Conservation (phyloP, 495 filamentous ascomycete species). For the Talaromyces nanjingensis region DNA sequence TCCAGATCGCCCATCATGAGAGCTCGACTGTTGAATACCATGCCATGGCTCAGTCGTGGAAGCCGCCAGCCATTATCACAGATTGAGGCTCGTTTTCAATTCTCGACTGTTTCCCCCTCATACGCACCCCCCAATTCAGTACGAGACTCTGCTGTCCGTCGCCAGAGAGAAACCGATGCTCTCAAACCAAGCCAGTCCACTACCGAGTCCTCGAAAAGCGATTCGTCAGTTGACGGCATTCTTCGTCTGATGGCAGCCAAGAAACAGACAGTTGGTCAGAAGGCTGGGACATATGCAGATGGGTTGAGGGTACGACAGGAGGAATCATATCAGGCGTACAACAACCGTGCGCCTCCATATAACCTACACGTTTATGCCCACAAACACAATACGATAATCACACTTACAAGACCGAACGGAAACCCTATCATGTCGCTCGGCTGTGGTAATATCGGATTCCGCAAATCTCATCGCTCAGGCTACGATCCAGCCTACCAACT, state of each 20-base stretch:
- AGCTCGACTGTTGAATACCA: neutral
- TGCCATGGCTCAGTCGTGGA: neutral
- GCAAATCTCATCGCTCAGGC: slow-evolving; percentile 63
- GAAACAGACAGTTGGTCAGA: neutral
- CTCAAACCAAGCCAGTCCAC: neutral
- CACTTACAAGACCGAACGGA: slow-evolving; percentile 73
- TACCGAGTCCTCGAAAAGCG: neutral
- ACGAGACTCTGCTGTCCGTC: neutral
- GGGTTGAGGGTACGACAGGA: slow-evolving; percentile 8
- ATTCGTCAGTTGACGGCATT: neutral
- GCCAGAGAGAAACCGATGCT: slow-evolving; percentile 6
- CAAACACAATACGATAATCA: slow-evolving; percentile 92
- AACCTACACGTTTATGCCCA: slow-evolving; percentile 80
- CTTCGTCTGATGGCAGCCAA: neutral
- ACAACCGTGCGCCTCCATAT: slow-evolving; percentile 48
- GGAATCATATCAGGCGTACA: slow-evolving; percentile 20
- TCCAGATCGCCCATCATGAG: slow-evolving; percentile 4
- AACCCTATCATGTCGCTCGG: slow-evolving; percentile 67
- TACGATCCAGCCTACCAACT: slow-evolving; percentile 96
- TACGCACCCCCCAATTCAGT: neutral
- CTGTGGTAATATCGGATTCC: slow-evolving; percentile 79
- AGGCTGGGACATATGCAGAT: neutral
- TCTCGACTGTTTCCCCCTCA: neutral
- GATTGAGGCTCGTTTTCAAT: neutral
- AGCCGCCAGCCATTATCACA: neutral